Conservation (phyloP, 306 rosid species). For the Coriaria nepalensis region DNA sequence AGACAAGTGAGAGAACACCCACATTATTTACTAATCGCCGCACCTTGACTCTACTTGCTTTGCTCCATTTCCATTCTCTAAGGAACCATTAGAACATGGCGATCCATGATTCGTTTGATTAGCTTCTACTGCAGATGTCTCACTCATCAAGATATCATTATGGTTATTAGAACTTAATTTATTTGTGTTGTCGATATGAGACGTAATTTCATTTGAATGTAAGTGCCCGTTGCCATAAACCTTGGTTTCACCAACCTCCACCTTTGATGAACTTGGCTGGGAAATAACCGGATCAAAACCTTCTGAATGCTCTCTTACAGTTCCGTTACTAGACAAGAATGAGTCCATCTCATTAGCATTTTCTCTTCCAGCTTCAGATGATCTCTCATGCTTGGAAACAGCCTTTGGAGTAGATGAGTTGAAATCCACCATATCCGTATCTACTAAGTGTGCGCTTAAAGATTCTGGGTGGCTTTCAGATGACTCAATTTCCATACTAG, state of each 20-base stretch:
- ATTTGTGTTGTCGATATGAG: conserved; percentile 21
- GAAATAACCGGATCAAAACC: conserved; percentile 18
- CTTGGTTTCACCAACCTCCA: conserved; percentile 9
- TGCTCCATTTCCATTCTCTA: conserved; percentile 30
- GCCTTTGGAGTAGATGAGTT: conserved; percentile 19
- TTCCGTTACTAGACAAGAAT: conserved; percentile 8
- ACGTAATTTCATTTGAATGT: conserved; percentile 13
- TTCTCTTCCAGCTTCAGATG: conserved; percentile 15
- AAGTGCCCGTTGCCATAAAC: conserved; percentile 22
- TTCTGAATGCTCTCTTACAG: conserved; percentile 19
- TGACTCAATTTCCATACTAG: conserved; percentile 17
- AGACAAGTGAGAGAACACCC: conserved; percentile 15
- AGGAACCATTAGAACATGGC: conserved; percentile 14
- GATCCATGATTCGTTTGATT: conserved; percentile 14
- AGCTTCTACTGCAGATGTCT: conserved; percentile 19
- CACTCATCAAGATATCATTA: conserved; percentile 12
- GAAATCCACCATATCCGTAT: conserved; percentile 14
- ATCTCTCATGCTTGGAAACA: conserved; percentile 19
- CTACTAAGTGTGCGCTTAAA: conserved; percentile 17
- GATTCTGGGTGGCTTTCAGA: conserved; percentile 22
- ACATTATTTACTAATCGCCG: conserved; percentile 16
- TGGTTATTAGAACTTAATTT: conserved; percentile 9
- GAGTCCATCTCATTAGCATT: neutral
- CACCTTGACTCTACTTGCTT: conserved; percentile 24
- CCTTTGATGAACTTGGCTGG: conserved; percentile 14